These are phyloP conservation scores for Barnettozyma botsteinii DNA, from an alignment of 805 yeast species.

Conservation along the genomic window DNA sequence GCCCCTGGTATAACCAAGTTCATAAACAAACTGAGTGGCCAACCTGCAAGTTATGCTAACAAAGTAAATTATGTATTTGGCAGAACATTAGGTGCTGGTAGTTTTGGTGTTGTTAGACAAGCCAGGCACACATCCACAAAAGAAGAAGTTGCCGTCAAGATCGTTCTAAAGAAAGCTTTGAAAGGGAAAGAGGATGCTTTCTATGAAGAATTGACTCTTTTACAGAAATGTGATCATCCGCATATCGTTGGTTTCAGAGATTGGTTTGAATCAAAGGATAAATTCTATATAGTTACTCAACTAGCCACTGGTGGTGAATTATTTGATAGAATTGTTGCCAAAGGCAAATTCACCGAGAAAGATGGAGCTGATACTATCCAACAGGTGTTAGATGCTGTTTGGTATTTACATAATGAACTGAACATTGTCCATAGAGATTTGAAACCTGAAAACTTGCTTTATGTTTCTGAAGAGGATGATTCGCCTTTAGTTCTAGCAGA, in stretches of 20 bases:
- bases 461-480: constrained; percentile 48
- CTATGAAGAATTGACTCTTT: constrained; percentile 67
- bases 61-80: constrained; percentile 73
- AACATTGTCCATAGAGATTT: constrained; percentile 91
- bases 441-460: constrained; percentile 89
- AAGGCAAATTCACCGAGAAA: constrained; percentile 81
- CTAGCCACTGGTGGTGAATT: constrained; percentile 95
- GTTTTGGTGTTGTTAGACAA: constrained; percentile 85
- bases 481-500: constrained; percentile 86
- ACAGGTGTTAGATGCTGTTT: constrained; percentile 73
- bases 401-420: constrained; percentile 59
- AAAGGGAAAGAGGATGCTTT: constrained; percentile 74
- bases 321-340: constrained; percentile 75
- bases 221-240: constrained; percentile 68
- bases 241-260: constrained; percentile 87
- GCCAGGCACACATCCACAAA: constrained; percentile 49
- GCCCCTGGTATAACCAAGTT: constrained; percentile 33
- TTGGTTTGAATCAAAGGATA: constrained; percentile 91
- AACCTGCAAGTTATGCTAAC: constrained; percentile 62
- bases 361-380: constrained; percentile 75
- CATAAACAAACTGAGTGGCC: constrained; percentile 58
- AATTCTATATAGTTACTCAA: constrained; percentile 90
- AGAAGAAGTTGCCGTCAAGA: constrained; percentile 85
- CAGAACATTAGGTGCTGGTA: constrained; percentile 87
- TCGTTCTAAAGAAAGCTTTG: constrained; percentile 78